A percentile compares a stretch with the other conserved stretches of the same genome.
Conservation (phyloP, 257 asterid species). For the Salvia splendens region DNA sequence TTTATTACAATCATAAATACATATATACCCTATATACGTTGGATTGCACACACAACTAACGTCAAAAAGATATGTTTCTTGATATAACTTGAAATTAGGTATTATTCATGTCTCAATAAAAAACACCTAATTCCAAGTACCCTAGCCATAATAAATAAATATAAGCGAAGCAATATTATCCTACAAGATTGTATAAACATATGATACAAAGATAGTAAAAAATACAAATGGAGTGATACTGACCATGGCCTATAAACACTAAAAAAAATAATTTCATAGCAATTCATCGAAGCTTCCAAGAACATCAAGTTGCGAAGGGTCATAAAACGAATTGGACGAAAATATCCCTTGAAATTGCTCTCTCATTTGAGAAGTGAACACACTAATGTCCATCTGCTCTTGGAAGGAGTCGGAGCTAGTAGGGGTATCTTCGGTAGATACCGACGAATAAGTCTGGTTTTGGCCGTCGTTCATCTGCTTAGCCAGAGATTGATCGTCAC, state of each 20-base stretch:
- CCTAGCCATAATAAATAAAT: neutral
- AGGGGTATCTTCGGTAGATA: conserved; percentile 39
- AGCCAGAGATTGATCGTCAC: neutral
- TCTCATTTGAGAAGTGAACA: conserved; percentile 40
- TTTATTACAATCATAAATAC: no score
- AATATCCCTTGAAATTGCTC: conserved; percentile 42
- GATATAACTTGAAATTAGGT: neutral
- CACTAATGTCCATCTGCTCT: conserved; percentile 36
- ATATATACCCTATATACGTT: no score
- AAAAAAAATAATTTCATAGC: conserved; percentile 19
- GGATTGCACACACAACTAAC: no score
- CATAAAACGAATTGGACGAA: conserved; percentile 35
- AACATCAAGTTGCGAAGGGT: conserved; percentile 49
- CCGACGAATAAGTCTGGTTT: conserved; percentile 23
- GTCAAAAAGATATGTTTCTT: no score
- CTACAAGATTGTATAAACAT: conserved; percentile 12
- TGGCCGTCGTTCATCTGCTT: conserved; percentile 15
- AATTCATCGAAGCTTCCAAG: conserved; percentile 59
- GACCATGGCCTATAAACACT: neutral
- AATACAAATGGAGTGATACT: no score
- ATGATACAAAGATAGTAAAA: neutral
- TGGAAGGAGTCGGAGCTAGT: conserved; percentile 53
- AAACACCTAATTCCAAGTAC: conserved; percentile 4
- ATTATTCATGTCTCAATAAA: conserved; percentile 11
- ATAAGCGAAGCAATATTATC: neutral